These are phyloP conservation scores for Cryptococcus sp. DNA, from an alignment of 1,284 basidiomycete genomes.

Conservation along the genomic window DNA sequence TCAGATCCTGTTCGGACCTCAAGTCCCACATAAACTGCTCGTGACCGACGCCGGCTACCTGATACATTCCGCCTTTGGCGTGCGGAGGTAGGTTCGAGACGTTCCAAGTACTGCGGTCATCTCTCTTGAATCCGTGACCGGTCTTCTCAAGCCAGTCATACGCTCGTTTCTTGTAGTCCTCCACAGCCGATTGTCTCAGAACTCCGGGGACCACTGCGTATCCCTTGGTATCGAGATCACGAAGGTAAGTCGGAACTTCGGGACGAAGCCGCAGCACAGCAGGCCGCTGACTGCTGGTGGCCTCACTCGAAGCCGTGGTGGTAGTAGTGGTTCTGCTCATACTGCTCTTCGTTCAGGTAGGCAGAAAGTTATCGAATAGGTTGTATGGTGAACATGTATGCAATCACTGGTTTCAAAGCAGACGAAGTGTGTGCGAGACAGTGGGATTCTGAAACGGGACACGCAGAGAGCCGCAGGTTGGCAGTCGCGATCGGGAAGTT, in stretches of 20 bases:
- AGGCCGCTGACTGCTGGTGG: too few relatives aligned
- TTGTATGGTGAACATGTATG: too few relatives aligned
- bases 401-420: too few relatives aligned
- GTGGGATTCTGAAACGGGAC: too few relatives aligned
- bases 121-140: constrained; percentile 41
- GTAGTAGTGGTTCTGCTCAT: too few relatives aligned
- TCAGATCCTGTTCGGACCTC: constrained; percentile 41
- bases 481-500: too few relatives aligned
- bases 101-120: constrained; percentile 40
- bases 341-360: too few relatives aligned
- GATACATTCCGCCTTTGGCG: neutral
- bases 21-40: constrained; percentile 53
- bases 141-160: constrained; percentile 32
- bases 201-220: constrained; percentile 28
- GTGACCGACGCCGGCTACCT: constrained; percentile 41
- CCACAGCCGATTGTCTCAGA: constrained; percentile 13
- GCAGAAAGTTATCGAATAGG: too few relatives aligned
- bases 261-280: too few relatives aligned
- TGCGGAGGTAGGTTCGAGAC: constrained; percentile 15
- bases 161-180: constrained; percentile 20
- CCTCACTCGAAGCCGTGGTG: too few relatives aligned
- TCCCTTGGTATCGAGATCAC: constrained; percentile 27
- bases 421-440: too few relatives aligned
- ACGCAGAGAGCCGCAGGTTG: too few relatives aligned
- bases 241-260: constrained; percentile 2